Evolutionary conservation across 1,284 basidiomycete genomes (phyloP).

Genomic region (Melanopsichium pennsylvanicum): DNA sequence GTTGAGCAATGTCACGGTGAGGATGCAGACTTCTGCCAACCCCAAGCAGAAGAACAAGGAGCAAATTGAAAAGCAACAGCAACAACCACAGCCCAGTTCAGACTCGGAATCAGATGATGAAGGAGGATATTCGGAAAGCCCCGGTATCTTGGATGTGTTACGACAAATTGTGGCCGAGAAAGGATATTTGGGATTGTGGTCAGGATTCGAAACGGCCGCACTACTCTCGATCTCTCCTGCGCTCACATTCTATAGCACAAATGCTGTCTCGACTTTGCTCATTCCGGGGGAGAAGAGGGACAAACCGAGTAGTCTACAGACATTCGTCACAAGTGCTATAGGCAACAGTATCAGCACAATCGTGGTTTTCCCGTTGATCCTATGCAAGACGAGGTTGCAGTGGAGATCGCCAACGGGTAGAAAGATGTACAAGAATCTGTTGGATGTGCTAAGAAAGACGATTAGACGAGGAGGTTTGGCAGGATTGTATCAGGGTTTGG

Average conservation of each 20-base stretch:
- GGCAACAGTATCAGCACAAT: slow-evolving; percentile 67
- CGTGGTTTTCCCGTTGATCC: slow-evolving; percentile 67
- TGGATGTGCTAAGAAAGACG: slow-evolving; percentile 55
- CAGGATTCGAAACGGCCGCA: slow-evolving; percentile 65
- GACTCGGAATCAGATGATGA: slow-evolving; percentile 62
- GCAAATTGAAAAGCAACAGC: neutral
- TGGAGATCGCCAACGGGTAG: slow-evolving; percentile 64
- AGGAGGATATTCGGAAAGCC: slow-evolving; percentile 54
- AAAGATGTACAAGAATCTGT: slow-evolving; percentile 53
- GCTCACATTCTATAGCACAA: slow-evolving; percentile 66
- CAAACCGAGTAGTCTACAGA: slow-evolving; percentile 57
- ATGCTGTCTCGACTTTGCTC: slow-evolving; percentile 56
- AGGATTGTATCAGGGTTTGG: slow-evolving; percentile 57
- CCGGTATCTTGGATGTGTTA: slow-evolving; percentile 56
- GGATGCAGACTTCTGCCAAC: slow-evolving; percentile 66
- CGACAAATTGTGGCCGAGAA: slow-evolving; percentile 65
- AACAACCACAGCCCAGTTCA: slow-evolving; percentile 14
- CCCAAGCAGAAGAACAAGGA: slow-evolving; percentile 31
- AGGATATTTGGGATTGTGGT: slow-evolving; percentile 66
- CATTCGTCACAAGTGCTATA: slow-evolving; percentile 67
- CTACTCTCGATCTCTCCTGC: slow-evolving; percentile 66
- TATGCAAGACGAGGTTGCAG: slow-evolving; percentile 67
- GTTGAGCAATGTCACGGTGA: slow-evolving; percentile 68
- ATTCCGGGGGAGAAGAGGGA: slow-evolving; percentile 41
- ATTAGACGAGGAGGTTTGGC: slow-evolving; percentile 38